Base-by-base conservation (phyloP, 495 filamentous ascomycete species). In the Xylaria scruposa region DNA sequence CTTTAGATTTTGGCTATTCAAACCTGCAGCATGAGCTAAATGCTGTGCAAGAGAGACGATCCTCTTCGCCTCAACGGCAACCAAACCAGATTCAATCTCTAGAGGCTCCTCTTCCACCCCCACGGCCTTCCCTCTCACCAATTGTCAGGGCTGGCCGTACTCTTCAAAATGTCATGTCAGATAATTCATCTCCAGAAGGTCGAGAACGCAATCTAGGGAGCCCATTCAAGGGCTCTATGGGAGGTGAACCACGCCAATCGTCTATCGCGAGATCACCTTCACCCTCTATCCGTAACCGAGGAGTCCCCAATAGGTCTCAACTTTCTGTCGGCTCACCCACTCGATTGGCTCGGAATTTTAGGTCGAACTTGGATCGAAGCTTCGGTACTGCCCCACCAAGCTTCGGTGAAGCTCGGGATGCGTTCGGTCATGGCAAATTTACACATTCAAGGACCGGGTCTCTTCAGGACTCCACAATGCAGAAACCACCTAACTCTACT, bases 81-180 rank as follows among this genome's bases (percentile, higher is more conserved):
- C 44, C 59, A 38, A 77, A 72, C 44, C 70, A 60, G 62, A 15
- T 24, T 47, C 72, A 68, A 49, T 59, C 74, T 15, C 69, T 75
- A 47, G 76, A 74, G 12, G 74, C 78, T 40, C 75, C 77, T 61
- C 61, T 13, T 65, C 61, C 68, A 38, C 59, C 38, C 47, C 58
- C 74, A 46, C 79, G 85, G 38, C 84, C 85, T 26, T 79, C 79
- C 17, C 78, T 89, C 0, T 88, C 86, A 19, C 86, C 87, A 2
- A 87, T 88, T 44, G 81, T 85, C 17, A 80, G 86, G 70, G 83
- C 81, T 49, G 86, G 87, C 17, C 81, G 83, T 63, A 82, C 81
- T 38, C 79, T 89, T 19, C 86, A 87, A 69, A 80, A 82, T 73
- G 81, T 88, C 21, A 83, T 86, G 51, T 86, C 86, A 5, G 86